These are phyloP conservation scores for Pelagophyceae sp. DNA, from an alignment of 352 stramenopile species.

Conservation along the genomic window DNA sequence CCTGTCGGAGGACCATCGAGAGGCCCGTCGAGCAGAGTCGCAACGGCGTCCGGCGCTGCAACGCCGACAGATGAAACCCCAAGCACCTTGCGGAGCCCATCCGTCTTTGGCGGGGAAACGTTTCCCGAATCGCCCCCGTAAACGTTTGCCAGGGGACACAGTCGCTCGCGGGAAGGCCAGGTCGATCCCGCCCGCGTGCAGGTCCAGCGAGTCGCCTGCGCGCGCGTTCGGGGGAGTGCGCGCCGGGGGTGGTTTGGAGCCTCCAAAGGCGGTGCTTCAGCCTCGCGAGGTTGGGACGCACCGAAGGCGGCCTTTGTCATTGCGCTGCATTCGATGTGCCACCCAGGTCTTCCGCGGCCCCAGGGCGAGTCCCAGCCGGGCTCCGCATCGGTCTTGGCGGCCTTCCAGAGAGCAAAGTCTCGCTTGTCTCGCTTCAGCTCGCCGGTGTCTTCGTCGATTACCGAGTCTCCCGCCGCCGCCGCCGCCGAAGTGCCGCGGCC, in stretches of 20 bases:
- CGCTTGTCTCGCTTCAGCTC: slow-evolving; percentile 76
- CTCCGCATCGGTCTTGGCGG: slow-evolving; percentile 74
- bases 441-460: slow-evolving; percentile 41
- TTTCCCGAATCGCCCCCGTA: too few species aligned
- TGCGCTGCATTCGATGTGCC: slow-evolving; percentile 96
- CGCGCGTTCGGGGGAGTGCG: too few species aligned
- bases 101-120: too few species aligned
- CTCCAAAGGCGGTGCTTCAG: too few species aligned
- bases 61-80: too few species aligned
- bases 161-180: slow-evolving; percentile 93
- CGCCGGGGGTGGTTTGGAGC: too few species aligned
- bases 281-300: too few species aligned
- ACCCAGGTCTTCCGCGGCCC: slow-evolving; percentile 85
- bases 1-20: too few species aligned
- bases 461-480: slow-evolving; percentile 52
- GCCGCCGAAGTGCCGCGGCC: slow-evolving; percentile 9
- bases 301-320: slow-evolving; percentile 69
- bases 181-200: slow-evolving; percentile 93
- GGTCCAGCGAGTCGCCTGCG: slow-evolving; percentile 71
- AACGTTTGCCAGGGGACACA: too few species aligned
- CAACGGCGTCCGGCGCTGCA: too few species aligned
- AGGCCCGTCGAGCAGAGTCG: too few species aligned
- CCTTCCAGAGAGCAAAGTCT: slow-evolving; percentile 97
- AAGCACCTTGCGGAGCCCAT: too few species aligned
- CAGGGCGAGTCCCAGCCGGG: slow-evolving; percentile 86